Percentiles rank a stretch among this genome's conserved stretches.
Evolutionary conservation across 495 filamentous ascomycete genomes (phyloP).

Genomic region (Sordaria brevicollis): DNA sequence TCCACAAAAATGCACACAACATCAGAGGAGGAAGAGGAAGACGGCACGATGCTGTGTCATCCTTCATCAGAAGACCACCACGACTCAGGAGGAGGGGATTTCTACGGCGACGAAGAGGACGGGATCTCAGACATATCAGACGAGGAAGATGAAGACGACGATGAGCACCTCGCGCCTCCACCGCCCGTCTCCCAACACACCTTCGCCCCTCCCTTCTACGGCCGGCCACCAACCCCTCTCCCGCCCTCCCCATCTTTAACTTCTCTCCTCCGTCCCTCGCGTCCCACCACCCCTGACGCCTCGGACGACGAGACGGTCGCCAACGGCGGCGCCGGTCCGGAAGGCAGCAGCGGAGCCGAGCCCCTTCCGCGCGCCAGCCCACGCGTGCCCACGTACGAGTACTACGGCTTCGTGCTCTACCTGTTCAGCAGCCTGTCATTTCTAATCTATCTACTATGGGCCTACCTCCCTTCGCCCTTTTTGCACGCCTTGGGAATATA

Average conservation of each 20-base stretch:
- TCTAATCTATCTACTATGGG: slow-evolving; percentile 87
- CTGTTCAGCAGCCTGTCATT: slow-evolving; percentile 72
- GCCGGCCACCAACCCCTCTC: slow-evolving; percentile 75
- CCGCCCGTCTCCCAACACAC: slow-evolving; percentile 40
- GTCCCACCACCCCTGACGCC: slow-evolving; percentile 83
- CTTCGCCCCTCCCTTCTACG: slow-evolving; percentile 84
- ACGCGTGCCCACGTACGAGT: slow-evolving; percentile 95
- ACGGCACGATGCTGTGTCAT: slow-evolving; percentile 11
- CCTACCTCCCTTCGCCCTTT: slow-evolving; percentile 83
- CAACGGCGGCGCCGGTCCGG: slow-evolving; percentile 18
- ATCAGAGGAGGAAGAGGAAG: slow-evolving; percentile 42
- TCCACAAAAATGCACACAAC: slow-evolving; percentile 32
- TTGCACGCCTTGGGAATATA: slow-evolving; percentile 87
- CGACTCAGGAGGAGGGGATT: not conserved
- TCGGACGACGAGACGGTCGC: slow-evolving; percentile 75
- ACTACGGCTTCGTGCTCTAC: slow-evolving; percentile 97
- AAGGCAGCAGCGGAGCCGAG: slow-evolving; percentile 39
- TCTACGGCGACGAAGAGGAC: slow-evolving; percentile 6
- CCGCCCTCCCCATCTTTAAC: slow-evolving; percentile 91
- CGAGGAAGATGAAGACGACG: slow-evolving; percentile 8
- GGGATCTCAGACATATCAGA: slow-evolving; percentile 2
- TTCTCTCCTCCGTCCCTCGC: slow-evolving; percentile 83
- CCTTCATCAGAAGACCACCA: slow-evolving; percentile 6
- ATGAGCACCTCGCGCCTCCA: slow-evolving; percentile 19
- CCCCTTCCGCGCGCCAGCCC: slow-evolving; percentile 81